These are phyloP conservation scores for Berkeleyomyces rouxiae DNA, from an alignment of 2,329 filamentous ascomycete species.

Conservation along the genomic window DNA sequence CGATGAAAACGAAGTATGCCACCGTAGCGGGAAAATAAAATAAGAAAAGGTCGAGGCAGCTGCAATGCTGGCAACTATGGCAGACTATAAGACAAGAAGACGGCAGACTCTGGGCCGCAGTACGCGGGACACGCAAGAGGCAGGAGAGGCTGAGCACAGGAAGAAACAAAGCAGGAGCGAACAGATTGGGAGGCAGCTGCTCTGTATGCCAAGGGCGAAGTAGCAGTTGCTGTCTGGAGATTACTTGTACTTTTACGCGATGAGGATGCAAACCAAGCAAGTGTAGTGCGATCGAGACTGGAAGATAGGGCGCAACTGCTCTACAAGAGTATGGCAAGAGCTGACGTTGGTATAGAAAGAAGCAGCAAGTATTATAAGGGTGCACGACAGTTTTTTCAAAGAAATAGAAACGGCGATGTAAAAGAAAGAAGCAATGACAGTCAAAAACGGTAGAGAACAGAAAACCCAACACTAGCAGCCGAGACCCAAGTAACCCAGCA, in stretches of 20 bases:
- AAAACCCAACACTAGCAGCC: neutral
- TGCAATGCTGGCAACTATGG: neutral
- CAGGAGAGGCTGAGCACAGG: neutral
- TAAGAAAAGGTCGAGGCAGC: neutral
- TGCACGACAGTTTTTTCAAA: neutral
- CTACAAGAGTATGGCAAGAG: neutral
- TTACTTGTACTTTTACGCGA: neutral
- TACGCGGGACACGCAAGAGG: neutral
- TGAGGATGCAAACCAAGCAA: neutral
- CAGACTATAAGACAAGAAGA: neutral
- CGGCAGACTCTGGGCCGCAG: neutral
- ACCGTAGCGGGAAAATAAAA: neutral
- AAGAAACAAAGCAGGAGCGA: slow-evolving; percentile 3
- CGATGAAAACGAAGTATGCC: neutral
- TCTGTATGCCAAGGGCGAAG: neutral
- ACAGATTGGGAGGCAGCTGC: neutral
- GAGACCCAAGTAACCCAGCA: neutral
- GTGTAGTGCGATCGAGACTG: neutral
- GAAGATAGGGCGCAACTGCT: neutral
- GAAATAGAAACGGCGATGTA: neutral
- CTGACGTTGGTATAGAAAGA: neutral
- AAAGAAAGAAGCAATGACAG: neutral
- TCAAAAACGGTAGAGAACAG: neutral
- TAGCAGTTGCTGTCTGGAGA: neutral
- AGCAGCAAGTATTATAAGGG: neutral